These are phyloP conservation scores for Aphanomyces invadans DNA, from an alignment of 352 stramenopile species.

Conservation along the genomic window DNA sequence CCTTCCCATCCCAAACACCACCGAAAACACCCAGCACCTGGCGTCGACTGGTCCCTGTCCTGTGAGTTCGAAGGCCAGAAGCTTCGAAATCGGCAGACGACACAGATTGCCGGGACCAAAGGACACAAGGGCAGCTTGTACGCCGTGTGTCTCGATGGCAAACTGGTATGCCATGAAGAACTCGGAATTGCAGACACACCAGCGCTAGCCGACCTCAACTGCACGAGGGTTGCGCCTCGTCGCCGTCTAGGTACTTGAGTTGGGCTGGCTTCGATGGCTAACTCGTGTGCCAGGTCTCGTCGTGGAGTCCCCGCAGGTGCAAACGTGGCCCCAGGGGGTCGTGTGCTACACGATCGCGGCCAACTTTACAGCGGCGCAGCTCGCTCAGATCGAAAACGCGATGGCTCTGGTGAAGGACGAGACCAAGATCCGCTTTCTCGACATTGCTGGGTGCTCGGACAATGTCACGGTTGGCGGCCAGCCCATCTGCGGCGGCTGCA, in stretches of 20 bases:
- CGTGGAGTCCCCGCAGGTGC: background rate
- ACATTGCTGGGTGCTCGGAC: slow-evolving; percentile 38
- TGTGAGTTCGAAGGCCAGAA: background rate
- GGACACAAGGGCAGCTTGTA: slow-evolving; percentile 16
- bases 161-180: slow-evolving; percentile 19
- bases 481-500: slow-evolving; percentile 60
- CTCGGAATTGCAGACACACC: slow-evolving; percentile 14
- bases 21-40: background rate
- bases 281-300: background rate
- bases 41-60: background rate
- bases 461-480: slow-evolving; percentile 48
- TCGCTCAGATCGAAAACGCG: slow-evolving; percentile 49
- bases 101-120: slow-evolving; percentile 1
- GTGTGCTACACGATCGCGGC: slow-evolving; percentile 64
- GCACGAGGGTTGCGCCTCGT: background rate
- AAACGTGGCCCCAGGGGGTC: slow-evolving; percentile 41
- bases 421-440: slow-evolving; percentile 72
- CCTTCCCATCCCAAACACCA: background rate
- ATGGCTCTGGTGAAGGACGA: slow-evolving; percentile 56
- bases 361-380: slow-evolving; percentile 47
- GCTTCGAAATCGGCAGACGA: slow-evolving; percentile 16
- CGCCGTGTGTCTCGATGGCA: slow-evolving; percentile 17
- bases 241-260: slow-evolving; percentile 7
- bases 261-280: background rate
- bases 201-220: background rate